phyloP scores from a whole-genome alignment of 331 rosid genomes.

The Arachis monticola region DNA sequence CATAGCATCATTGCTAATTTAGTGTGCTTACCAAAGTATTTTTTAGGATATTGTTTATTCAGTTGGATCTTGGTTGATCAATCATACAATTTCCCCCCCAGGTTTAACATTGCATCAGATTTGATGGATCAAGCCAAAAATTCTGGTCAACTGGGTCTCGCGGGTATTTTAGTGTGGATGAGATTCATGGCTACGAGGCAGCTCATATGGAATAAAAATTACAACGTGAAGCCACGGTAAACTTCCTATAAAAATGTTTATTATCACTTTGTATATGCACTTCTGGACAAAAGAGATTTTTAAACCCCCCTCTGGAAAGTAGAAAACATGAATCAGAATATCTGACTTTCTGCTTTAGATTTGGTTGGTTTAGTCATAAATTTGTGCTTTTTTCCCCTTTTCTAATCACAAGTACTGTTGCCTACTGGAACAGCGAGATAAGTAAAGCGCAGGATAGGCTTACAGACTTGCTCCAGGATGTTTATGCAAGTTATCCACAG shows the following conservation, averaged over 20 bases:
- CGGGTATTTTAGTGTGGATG: conserved; percentile 96
- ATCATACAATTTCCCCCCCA: conserved; percentile 47
- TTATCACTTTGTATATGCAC: conserved; percentile 30
- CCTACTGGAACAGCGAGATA: conserved; percentile 75
- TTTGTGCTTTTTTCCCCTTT: conserved; percentile 27
- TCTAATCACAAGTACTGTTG: conserved; percentile 35
- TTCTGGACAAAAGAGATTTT: conserved; percentile 28
- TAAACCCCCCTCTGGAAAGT: conserved; percentile 21
- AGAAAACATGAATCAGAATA: conserved; percentile 13
- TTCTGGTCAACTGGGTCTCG: conserved; percentile 80
- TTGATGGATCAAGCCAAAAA: conserved; percentile 76
- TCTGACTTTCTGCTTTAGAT: conserved; percentile 26
- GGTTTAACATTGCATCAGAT: conserved; percentile 98
- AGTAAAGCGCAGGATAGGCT: conserved; percentile 97
- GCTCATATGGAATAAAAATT: conserved; percentile 98
- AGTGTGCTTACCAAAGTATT: conserved; percentile 28
- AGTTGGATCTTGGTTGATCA: conserved; percentile 31
- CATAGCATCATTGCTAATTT: conserved; percentile 15
- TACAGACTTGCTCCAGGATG: conserved; percentile 79
- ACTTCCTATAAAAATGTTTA: conserved; percentile 31
- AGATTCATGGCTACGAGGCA: conserved; percentile 99
- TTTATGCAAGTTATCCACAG: conserved; percentile 74
- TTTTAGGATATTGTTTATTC: conserved; percentile 30
- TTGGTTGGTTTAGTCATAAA: too few species aligned
- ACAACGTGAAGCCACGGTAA: conserved; percentile 99